Base-by-base conservation (phyloP, 495 filamentous ascomycete species). In the Penicillium arizonense region DNA sequence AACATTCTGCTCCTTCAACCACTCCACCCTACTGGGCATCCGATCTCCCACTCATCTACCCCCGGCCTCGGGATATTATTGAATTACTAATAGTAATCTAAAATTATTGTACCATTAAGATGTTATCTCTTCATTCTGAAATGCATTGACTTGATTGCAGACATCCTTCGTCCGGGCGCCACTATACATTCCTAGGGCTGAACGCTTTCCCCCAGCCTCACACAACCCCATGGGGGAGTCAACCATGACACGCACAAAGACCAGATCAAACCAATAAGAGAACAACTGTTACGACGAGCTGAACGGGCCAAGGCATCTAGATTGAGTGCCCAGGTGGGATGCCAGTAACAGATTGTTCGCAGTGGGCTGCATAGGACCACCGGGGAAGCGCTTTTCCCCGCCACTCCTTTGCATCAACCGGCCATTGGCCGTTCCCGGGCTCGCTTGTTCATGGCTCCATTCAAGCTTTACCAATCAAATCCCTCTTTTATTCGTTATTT, bases 371-470 rank as follows among this genome's bases (percentile, higher is more conserved):
- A 26, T 13, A 11, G 33, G 34, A 6, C 26, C 33, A 12, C 50
- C 62, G 59, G 59, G 36, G 38, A 44, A 66, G 45, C 49, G 57
- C 65, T 68, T 64, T 63, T 64, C 63, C 65, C 62, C 57, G 52
- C 55, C 54, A 57, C 53, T 35, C 23, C 18, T 16, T 18, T 14
- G 28, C 10, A 42, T 16, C 18, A 16, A 14, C 14, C 18, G 5
- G 20, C 14, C 30, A 62, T 62, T 57, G 52, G 63, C 33, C 28
- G 28, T 47, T 44, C 55, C 34, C 41, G 18, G 38, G 14, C 11
- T 43, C 20, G 16, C 28, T 23, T 12, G 11, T 16, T 14, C 23
- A 23, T 53, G 53, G 59, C 32, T 50, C 55, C 47, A 53, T 44
- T 53, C 18, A 12, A 16, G 2, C 5, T 43, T 10, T 10, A 3